These are phyloP conservation scores for Triticum timopheevii DNA, from an alignment of 176 grass and related monocot genomes.

Conservation along the genomic window DNA sequence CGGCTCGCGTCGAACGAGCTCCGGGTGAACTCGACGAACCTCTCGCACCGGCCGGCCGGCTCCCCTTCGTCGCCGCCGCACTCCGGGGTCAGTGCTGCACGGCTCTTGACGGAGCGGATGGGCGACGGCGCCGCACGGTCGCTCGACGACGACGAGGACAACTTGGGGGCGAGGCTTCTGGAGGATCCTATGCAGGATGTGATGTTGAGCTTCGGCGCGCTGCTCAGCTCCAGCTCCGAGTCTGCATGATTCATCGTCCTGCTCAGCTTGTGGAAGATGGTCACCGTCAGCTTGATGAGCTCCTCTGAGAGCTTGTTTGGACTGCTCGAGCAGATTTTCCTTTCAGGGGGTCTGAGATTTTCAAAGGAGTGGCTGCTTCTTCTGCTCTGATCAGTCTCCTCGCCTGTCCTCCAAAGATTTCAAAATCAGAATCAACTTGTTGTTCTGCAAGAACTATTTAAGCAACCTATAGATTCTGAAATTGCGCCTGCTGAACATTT, in stretches of 20 bases:
- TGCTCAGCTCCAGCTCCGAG: conserved; percentile 24
- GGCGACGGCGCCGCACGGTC: not conserved
- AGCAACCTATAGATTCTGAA: not conserved
- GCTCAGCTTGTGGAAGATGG: conserved; percentile 81
- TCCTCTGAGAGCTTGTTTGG: conserved; percentile 84
- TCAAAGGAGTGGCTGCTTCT: conserved; percentile 43
- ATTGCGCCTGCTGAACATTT: not conserved
- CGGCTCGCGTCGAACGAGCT: conserved; percentile 59
- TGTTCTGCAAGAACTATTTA: not conserved
- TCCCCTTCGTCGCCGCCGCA: not conserved
- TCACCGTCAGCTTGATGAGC: conserved; percentile 52
- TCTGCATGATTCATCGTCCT: conserved; percentile 16
- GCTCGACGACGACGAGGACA: conserved; percentile 21
- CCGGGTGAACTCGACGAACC: conserved; percentile 49
- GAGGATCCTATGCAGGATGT: conserved; percentile 57
- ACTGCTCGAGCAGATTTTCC: conserved; percentile 36
- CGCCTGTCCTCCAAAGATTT: conserved; percentile 19
- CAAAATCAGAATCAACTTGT: not conserved
- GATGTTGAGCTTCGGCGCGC: conserved; percentile 54
- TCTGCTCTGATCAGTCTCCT: conserved; percentile 31
- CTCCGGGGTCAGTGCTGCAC: not conserved
- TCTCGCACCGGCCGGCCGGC: conserved; percentile 8
- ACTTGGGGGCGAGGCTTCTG: conserved; percentile 44
- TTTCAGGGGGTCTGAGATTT: not conserved
- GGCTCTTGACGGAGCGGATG: conserved; percentile 34